Base-by-base conservation (phyloP, 1,284 basidiomycete genomes). In the Pisolithus thermaeus region DNA sequence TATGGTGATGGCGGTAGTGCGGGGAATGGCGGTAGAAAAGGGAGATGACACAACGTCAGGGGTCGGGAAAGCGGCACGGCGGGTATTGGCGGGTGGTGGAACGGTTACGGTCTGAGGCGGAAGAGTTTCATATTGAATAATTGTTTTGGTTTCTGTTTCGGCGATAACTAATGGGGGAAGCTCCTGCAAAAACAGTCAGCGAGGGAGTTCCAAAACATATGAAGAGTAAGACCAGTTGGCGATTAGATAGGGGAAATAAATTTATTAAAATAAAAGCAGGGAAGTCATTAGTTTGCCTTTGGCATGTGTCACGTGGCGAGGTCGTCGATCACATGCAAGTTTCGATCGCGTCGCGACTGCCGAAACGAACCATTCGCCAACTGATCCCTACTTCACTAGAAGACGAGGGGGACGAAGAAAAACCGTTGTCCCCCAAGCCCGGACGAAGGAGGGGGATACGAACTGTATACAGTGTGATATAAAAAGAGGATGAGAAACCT, bases 351-450 rank as follows among this genome's bases (percentile, higher is more conserved):
- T 67, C 67, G 56, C 59, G 64, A 51, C 27, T 56, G 32, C 32
- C 14, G 14, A 14, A 57, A 67, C 51, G 47, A 55, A 54, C 50
- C 58, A 59, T 59, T 62, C 57, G 59, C 59, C 63, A 66, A 66
- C 70, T 69, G 73, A 70, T 71, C 73, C 73, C 71, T 72, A 76
- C 72, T 70, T 68, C 73, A 70, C 66, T 65, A 64, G 63, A 70
- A 78, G 81, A 82, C 80, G 70, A 81, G 83, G 84, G 84, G 83
- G 83, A 85, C 81, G 66, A 68, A 61, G 75, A 73, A 77, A 76
- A 73, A 80, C 82, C 79, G 78, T 75, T 77, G 80, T 84, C 85
- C 86, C 87, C 85, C 83, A 80, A 84, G 83, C 85, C 85, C 83
- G 79, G 84, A 83, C 82, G 81, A 86, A 83, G 83, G 84, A 83